Percentiles rank a stretch among this genome's conserved stretches.
These are phyloP conservation scores for Thraustotheca clavata DNA, from an alignment of 352 stramenopile genomes.

Conservation along the genomic window DNA sequence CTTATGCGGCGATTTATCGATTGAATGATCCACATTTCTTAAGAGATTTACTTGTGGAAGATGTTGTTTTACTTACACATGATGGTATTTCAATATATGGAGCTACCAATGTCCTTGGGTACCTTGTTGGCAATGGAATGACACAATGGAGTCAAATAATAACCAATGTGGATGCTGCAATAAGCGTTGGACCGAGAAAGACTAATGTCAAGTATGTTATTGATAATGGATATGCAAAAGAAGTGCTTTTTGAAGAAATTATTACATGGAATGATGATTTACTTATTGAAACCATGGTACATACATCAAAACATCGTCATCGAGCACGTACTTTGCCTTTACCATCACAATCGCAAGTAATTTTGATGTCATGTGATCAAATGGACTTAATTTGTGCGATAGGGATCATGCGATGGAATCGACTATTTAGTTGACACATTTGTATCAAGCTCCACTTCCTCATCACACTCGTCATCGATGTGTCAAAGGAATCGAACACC, in stretches of 20 bases:
- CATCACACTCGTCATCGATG: background rate
- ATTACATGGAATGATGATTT: conserved; percentile 44
- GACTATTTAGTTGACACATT: conserved; percentile 2
- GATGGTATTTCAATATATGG: conserved; percentile 40
- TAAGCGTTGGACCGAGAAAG: conserved; percentile 27
- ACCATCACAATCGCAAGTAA: too few species aligned
- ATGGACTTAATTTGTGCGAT: background rate
- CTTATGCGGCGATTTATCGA: background rate
- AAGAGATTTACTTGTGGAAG: conserved; percentile 48
- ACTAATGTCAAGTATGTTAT: conserved; percentile 65
- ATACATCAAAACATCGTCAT: conserved; percentile 32
- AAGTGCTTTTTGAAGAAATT: conserved; percentile 57
- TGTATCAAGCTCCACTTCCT: background rate
- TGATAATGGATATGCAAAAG: conserved; percentile 55
- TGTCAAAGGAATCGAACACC: background rate
- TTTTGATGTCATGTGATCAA: background rate
- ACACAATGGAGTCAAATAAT: conserved; percentile 57
- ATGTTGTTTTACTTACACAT: conserved; percentile 42
- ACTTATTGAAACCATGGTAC: conserved; percentile 34
- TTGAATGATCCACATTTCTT: conserved; percentile 58
- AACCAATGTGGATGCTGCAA: conserved; percentile 51
- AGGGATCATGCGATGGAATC: background rate
- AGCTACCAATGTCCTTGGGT: conserved; percentile 53
- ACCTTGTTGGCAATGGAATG: conserved; percentile 59
- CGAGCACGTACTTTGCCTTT: conserved; percentile 34